Conservation (phyloP, 2,329 filamentous ascomycete species). For the Cylindrodendrum hubeiense region DNA sequence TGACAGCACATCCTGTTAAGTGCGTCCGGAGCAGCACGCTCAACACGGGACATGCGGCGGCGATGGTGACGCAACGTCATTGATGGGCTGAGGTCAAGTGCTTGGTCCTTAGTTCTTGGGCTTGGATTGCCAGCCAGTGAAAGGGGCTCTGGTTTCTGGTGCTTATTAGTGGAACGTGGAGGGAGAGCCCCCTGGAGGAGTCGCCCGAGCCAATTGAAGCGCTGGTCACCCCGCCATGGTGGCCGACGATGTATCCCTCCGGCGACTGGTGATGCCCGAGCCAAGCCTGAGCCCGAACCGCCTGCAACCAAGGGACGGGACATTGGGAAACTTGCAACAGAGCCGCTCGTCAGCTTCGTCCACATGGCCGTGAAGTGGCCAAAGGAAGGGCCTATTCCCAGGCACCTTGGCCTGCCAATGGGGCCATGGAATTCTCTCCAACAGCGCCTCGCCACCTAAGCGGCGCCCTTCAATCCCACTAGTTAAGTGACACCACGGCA, state of each 20-base stretch:
- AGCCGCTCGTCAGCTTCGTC: no score
- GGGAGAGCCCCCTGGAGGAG: conserved; percentile 14
- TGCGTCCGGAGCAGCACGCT: conserved; percentile 4
- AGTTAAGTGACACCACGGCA: background rate
- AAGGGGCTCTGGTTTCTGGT: background rate
- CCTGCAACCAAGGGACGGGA: no score
- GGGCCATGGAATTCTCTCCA: background rate
- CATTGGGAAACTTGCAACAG: no score
- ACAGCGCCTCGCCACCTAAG: background rate
- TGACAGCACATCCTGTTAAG: background rate
- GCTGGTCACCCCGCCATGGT: background rate
- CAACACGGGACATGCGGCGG: background rate
- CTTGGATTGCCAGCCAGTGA: conserved; percentile 4
- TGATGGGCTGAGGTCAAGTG: conserved; percentile 17
- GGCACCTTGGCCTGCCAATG: background rate
- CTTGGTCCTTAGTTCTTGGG: background rate
- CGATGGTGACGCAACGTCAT: conserved; percentile 15
- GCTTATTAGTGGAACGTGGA: background rate
- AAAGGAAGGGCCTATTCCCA: background rate
- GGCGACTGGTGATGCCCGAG: background rate
- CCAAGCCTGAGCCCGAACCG: conserved; percentile 1
- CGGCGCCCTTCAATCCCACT: background rate
- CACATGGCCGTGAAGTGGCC: no score
- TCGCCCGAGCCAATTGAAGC: conserved; percentile 12
- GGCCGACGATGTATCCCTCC: background rate